Percentiles rank a stretch among this genome's conserved stretches.
phyloP scores from a whole-genome alignment of 352 stramenopile genomes.

The Pythium rishiriense region DNA sequence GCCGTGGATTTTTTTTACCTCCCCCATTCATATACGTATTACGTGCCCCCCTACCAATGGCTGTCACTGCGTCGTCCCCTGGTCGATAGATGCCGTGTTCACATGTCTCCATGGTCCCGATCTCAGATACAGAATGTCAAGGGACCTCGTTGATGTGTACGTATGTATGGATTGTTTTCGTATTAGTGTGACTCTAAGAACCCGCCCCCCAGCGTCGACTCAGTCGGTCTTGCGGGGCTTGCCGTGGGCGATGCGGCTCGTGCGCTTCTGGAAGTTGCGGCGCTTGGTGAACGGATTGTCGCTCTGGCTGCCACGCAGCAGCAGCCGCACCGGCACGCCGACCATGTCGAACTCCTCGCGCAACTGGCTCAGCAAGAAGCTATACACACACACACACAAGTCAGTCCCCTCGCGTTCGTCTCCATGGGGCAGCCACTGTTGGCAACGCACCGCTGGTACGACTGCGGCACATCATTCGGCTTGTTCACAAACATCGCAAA shows the following conservation, averaged over 20 bases:
- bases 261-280: slow-evolving; percentile 82
- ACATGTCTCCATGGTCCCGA: too few relatives aligned
- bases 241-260: slow-evolving; percentile 57
- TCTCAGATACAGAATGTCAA: too few relatives aligned
- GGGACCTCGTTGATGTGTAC: too few relatives aligned
- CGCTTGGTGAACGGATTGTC: slow-evolving; percentile 86
- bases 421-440: not conserved
- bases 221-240: slow-evolving; percentile 42
- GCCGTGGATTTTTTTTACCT: not conserved
- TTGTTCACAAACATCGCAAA: slow-evolving; percentile 87
- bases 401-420: not conserved
- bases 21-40: slow-evolving; percentile 1
- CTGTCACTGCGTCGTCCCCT: too few relatives aligned
- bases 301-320: slow-evolving; percentile 69
- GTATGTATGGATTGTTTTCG: not conserved
- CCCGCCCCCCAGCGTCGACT: too few relatives aligned
- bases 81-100: too few relatives aligned
- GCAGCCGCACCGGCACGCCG: slow-evolving; percentile 69
- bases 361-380: slow-evolving; percentile 73
- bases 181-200: not conserved
- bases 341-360: slow-evolving; percentile 87
- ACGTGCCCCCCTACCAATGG: not conserved
- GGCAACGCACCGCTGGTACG: slow-evolving; percentile 60
- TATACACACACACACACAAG: slow-evolving; percentile 16
- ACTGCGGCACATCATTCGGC: slow-evolving; percentile 65